phyloP scores from a whole-genome alignment of 305 asterid genomes.

The Stenogyne calaminthoides region DNA sequence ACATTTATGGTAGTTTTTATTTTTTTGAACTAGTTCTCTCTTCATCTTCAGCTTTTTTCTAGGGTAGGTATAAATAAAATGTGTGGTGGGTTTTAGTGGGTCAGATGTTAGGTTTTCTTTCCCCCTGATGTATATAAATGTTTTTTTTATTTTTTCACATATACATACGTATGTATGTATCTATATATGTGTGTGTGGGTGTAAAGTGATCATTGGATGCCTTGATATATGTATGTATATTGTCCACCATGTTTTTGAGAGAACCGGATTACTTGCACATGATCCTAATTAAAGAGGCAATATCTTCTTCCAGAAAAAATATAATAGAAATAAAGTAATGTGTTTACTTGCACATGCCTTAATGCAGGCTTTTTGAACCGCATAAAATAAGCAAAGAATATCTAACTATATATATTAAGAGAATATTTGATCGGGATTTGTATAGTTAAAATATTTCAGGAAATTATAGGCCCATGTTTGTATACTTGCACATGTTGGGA shows the following conservation, averaged over 20 bases:
- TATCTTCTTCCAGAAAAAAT: no score
- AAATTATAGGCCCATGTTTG: no score
- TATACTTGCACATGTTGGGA: no score
- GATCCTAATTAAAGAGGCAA: no score
- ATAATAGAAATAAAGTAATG: not conserved
- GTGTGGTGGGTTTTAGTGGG: conserved; percentile 32
- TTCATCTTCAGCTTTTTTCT: conserved; percentile 33
- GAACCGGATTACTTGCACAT: not conserved
- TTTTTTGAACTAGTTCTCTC: not conserved
- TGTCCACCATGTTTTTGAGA: not conserved
- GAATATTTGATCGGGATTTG: no score
- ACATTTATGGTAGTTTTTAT: conserved; percentile 28
- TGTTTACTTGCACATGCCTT: not conserved
- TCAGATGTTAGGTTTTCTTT: conserved; percentile 38
- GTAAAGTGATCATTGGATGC: conserved; percentile 23
- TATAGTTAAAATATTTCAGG: no score
- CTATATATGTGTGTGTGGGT: not conserved
- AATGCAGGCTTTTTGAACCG: not conserved
- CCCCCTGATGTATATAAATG: not conserved
- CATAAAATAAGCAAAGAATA: conserved; percentile 8
- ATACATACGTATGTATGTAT: not conserved
- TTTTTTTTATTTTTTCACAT: not conserved
- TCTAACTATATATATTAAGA: not conserved
- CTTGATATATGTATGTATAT: conserved; percentile 9
- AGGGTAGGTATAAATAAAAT: conserved; percentile 28